A percentile compares a stretch with the other conserved stretches of the same genome.
Evolutionary conservation across 176 grass and related monocot genomes (phyloP).

Genomic region (Eragrostis curvula): DNA sequence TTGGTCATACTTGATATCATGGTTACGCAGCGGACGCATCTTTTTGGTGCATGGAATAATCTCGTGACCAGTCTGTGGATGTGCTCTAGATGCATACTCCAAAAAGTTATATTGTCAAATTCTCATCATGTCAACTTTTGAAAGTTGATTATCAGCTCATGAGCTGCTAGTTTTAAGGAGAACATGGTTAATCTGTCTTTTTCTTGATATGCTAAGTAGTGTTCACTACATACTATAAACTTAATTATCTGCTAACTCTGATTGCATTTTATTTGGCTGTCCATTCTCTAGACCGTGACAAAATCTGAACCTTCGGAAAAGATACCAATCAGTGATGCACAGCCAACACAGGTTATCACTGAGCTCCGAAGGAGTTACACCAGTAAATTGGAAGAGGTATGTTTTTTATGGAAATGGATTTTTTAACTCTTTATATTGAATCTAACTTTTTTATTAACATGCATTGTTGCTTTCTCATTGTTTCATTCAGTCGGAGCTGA

Average conservation of each 20-base stretch:
- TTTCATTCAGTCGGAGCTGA: conserved; percentile 80
- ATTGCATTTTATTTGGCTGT: neutral
- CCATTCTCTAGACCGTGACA: conserved; percentile 52
- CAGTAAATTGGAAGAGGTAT: conserved; percentile 94
- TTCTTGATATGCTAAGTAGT: neutral
- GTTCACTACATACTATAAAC: neutral
- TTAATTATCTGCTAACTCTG: neutral
- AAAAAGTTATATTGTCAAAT: conserved; percentile 17
- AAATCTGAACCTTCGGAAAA: conserved; percentile 68
- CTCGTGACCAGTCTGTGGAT: neutral
- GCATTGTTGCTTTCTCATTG: conserved; percentile 5
- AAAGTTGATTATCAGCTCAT: neutral
- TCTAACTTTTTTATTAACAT: conserved; percentile 32
- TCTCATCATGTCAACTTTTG: neutral
- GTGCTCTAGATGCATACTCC: neutral
- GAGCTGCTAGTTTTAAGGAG: neutral
- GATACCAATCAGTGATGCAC: conserved; percentile 40
- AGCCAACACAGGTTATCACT: conserved; percentile 83
- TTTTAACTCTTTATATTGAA: conserved; percentile 18
- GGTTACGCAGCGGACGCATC: neutral
- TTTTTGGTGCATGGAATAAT: neutral
- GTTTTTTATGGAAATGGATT: neutral
- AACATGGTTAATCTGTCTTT: neutral
- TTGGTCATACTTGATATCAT: neutral
- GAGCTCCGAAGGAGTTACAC: conserved; percentile 85